Conservation (phyloP, 495 filamentous ascomycete species). For the Clavariopsis aquatica region DNA sequence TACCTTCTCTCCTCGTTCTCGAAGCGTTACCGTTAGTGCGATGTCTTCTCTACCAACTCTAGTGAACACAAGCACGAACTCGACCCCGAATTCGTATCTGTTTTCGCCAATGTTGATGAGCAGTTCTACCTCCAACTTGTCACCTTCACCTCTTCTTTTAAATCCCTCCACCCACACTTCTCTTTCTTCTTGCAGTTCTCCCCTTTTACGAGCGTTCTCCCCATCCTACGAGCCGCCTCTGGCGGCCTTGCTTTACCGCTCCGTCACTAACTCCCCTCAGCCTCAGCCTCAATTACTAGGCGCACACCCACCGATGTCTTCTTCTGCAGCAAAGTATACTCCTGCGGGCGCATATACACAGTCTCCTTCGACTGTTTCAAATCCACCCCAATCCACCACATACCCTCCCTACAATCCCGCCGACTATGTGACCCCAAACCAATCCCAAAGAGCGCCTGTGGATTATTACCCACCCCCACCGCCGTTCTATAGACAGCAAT, state of each 20-base stretch:
- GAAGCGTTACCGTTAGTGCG: conserved; percentile 14
- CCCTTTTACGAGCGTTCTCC: conserved; percentile 25
- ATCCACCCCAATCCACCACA: conserved; percentile 10
- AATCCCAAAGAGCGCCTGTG: conserved; percentile 11
- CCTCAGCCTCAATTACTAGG: conserved; percentile 30
- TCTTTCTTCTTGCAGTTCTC: conserved; percentile 27
- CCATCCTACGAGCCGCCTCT: conserved; percentile 35
- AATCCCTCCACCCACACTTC: neutral
- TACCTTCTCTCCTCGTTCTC: conserved; percentile 29
- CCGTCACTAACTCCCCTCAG: conserved; percentile 34
- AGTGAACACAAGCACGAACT: neutral
- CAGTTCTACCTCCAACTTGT: conserved; percentile 8
- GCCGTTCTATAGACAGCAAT: conserved; percentile 36
- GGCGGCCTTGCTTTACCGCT: conserved; percentile 19
- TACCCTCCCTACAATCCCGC: conserved; percentile 28
- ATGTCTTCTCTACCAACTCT: neutral
- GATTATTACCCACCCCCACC: conserved; percentile 29
- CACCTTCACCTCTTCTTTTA: conserved; percentile 2
- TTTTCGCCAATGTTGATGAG: conserved; percentile 4
- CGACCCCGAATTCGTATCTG: neutral
- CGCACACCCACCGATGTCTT: conserved; percentile 1
- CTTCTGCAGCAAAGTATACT: conserved; percentile 24
- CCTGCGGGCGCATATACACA: conserved; percentile 22
- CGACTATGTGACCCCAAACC: conserved; percentile 22
- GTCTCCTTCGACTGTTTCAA: conserved; percentile 15